Evolutionary conservation across 148 eudicot genomes (phyloP).

Genomic region (Silene uniflora): DNA sequence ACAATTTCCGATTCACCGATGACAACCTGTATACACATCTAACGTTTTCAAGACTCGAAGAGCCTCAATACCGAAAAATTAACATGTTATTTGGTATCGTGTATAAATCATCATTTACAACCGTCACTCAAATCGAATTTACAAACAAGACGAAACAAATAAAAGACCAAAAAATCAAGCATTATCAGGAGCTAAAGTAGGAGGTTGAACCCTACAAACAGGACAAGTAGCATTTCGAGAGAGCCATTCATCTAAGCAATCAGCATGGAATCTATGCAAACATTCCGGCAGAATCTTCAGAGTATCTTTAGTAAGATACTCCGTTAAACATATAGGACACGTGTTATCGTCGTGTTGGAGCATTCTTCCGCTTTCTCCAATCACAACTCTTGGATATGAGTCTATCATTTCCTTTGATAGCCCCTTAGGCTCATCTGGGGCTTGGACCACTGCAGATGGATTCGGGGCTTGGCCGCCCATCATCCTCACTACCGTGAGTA

Average conservation of each 20-base stretch:
- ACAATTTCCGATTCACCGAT: no score
- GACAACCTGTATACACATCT: no score
- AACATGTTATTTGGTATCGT: no score
- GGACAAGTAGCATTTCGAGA: slow-evolving; percentile 12
- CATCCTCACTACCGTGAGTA: not conserved
- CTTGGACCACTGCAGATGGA: not conserved
- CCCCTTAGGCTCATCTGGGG: slow-evolving; percentile 14
- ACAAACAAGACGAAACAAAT: no score
- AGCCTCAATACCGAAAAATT: no score
- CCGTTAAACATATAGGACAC: slow-evolving; percentile 29
- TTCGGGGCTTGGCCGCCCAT: not conserved
- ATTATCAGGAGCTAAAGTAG: not conserved
- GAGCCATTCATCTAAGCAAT: slow-evolving; percentile 28
- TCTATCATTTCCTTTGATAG: slow-evolving; percentile 21
- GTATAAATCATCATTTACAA: no score
- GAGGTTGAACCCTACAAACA: slow-evolving; percentile 15
- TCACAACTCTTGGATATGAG: slow-evolving; percentile 24
- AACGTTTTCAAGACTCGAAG: no score
- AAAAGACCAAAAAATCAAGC: not conserved
- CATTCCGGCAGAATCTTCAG: slow-evolving; percentile 27
- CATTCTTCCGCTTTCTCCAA: slow-evolving; percentile 4
- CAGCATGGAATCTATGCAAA: slow-evolving; percentile 25
- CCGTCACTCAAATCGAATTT: no score
- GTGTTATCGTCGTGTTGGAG: slow-evolving; percentile 19
- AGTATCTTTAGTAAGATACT: slow-evolving; percentile 13